phyloP scores from a whole-genome alignment of 2,329 filamentous ascomycete genomes.

The Hawksworthiomyces lignivorus region DNA sequence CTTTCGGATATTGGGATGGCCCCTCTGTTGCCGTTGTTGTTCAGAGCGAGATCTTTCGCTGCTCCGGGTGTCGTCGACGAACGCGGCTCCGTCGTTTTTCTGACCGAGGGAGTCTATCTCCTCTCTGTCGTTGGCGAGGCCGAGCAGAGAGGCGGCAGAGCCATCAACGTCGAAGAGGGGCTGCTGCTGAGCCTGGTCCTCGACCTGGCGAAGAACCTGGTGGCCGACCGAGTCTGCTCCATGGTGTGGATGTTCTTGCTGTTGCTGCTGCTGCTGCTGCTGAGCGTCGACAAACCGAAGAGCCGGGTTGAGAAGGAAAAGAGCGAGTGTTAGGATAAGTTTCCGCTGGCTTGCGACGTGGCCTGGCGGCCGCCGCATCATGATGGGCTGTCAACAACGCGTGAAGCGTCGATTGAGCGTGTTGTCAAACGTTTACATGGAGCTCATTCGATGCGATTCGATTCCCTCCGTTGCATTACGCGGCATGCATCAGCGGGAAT shows the following conservation, averaged over 20 bases:
- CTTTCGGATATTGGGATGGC: slow-evolving; percentile 1
- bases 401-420: no score
- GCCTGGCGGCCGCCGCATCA: slow-evolving; percentile 59
- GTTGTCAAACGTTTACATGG: slow-evolving; percentile 6
- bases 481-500: no score
- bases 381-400: slow-evolving; percentile 29
- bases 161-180: background rate
- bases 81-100: background rate
- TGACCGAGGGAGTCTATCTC: background rate
- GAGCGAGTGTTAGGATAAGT: slow-evolving; percentile 46
- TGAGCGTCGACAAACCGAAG: slow-evolving; percentile 51
- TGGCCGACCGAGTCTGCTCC: background rate
- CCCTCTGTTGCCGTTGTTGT: no score
- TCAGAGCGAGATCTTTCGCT: no score
- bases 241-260: slow-evolving; percentile 5
- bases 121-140: background rate
- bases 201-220: background rate
- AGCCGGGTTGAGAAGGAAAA: slow-evolving; percentile 52
- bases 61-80: slow-evolving; percentile 1
- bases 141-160: background rate
- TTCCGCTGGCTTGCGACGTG: slow-evolving; percentile 41
- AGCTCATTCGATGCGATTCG: background rate
- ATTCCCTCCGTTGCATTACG: no score
- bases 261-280: slow-evolving; percentile 46
- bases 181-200: slow-evolving; percentile 2